Base-by-base conservation (phyloP, 1,284 basidiomycete genomes). In the Puccinia horiana region DNA sequence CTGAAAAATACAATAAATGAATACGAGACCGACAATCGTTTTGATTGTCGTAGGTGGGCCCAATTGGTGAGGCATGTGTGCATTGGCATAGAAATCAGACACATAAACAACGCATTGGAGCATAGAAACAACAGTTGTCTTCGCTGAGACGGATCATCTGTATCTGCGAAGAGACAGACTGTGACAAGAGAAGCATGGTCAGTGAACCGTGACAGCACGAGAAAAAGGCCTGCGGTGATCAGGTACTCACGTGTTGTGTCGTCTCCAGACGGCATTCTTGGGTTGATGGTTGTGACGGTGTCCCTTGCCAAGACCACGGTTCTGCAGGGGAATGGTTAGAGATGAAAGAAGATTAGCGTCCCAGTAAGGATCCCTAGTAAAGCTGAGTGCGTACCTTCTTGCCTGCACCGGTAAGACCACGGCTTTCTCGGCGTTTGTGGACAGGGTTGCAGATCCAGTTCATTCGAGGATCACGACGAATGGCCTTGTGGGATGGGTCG, bases 371-470 rank as follows among this genome's bases (percentile, higher is more conserved):
- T 29, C 12, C 12, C 40, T 2, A 56, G 23, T 11, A 1, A 56
- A 5, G 14, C 0, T 16, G 52, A 18, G 47, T 20, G 58, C 86
- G 83, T 81, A 84, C 85, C 86, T 95, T 92, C 90, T 98, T 98
- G 87, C 96, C 96, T 85, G 94, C 92, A 87, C 92, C 92, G 86
- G 97, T 99, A 86, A 99, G 94, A 85, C 97, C 97, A 88, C 97
- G 94, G 85, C 94, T 91, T 89, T 99, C 97, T 87, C 97, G 93
- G 88, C 93, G 94, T 90, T 98, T 99, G 93, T 99, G 97, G 81
- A 99, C 96, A 37, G 96, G 93, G 89, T 96, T 95, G 87, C 91
- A 90, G 89, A 99, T 99, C 96, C 96, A 98, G 92, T 94, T 98
- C 90, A 99, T 98, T 86, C 95, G 91, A 84, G 96, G 89, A 88